Evolutionary conservation across 495 filamentous ascomycete genomes (phyloP), one percentile per base, ranked within the genome.

Genomic region (Annulohypoxylon stygium): DNA sequence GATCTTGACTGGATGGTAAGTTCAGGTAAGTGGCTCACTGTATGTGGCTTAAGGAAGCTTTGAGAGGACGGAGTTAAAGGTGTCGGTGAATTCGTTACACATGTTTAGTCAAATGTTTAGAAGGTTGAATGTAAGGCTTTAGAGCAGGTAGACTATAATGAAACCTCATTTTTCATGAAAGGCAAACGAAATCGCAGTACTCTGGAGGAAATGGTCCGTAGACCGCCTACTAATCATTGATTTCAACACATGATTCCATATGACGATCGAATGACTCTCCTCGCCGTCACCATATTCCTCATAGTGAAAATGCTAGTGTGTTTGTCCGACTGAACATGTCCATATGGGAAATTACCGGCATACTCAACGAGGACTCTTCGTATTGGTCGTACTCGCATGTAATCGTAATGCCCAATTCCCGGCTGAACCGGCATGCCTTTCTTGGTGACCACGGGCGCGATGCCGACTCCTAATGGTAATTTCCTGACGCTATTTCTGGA

Each of bases 401-500:
- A 16, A 2, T 47, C 7, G 8, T 47, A 11, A 45, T 61, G 2
- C n/a, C 58, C 3, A 47, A 33, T 5, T n/a, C 11, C 25, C 11
- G 37, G 16, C 12, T 30, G 33, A 57, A 37, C 7, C 53, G 30
- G 53, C 18, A 3, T 37, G 11, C 30, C 53, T 37, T 57, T 33
- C 25, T 33, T 1, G n/a, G 16, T 34, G 12, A 2, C 6, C 25
- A 3, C 25, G 9, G n/a, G 18, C 23, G 11, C 25, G 33, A 37
- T 20, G 39, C 12, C 10, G 9, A 34, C 23, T 39, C 18, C 3
- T 8, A 25, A 18, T 62, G 37, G 25, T 12, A 51, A 57, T 26
- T 23, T 14, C 33, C n/a, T 36, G 41, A 50, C 30, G 12, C 51
- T 70, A 50, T 58, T 58, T 64, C 30, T 8, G 26, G 34, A 2